A percentile compares a stretch with the other conserved stretches of the same genome.
Evolutionary conservation across 306 rosid genomes (phyloP).

Genomic region (Cicer cuneatum): DNA sequence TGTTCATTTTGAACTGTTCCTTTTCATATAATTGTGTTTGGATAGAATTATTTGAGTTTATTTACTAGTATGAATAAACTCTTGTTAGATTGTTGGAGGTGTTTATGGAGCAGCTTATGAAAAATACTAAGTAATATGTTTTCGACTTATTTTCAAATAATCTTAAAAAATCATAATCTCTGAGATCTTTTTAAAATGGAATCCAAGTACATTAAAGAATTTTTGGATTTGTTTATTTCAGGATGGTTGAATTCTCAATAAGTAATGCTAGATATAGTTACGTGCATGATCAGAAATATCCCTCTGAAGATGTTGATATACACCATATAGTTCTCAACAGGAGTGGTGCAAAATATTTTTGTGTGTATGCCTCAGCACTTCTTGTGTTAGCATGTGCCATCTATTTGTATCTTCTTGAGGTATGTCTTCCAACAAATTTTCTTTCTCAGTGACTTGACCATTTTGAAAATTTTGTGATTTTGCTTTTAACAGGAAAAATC

Average conservation of each 20-base stretch:
- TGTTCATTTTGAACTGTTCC: too few species aligned
- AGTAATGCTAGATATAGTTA: conserved; percentile 64
- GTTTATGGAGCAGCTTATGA: too few species aligned
- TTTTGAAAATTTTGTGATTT: conserved; percentile 13
- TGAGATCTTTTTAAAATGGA: too few species aligned
- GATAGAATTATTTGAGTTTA: too few species aligned
- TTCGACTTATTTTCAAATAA: too few species aligned
- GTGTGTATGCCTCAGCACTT: conserved; percentile 51
- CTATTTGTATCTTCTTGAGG: conserved; percentile 61
- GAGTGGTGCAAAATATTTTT: conserved; percentile 49
- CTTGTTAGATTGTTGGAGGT: too few species aligned
- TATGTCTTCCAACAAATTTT: conserved; percentile 16
- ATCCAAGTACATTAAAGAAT: conserved; percentile 40
- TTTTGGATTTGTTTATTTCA: conserved; percentile 28
- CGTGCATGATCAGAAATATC: conserved; percentile 61
- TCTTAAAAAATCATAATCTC: too few species aligned
- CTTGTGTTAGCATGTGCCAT: conserved; percentile 58
- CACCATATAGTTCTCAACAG: conserved; percentile 68
- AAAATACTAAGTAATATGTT: too few species aligned
- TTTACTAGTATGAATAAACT: too few species aligned
- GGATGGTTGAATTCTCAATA: conserved; percentile 63
- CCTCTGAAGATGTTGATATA: conserved; percentile 60
- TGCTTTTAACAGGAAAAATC: conserved; percentile 61
- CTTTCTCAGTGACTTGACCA: neutral
- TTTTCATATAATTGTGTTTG: too few species aligned